Evolutionary conservation across 768 basidiomycete species (phyloP).

Genomic region (Hygrocybe punicea): DNA sequence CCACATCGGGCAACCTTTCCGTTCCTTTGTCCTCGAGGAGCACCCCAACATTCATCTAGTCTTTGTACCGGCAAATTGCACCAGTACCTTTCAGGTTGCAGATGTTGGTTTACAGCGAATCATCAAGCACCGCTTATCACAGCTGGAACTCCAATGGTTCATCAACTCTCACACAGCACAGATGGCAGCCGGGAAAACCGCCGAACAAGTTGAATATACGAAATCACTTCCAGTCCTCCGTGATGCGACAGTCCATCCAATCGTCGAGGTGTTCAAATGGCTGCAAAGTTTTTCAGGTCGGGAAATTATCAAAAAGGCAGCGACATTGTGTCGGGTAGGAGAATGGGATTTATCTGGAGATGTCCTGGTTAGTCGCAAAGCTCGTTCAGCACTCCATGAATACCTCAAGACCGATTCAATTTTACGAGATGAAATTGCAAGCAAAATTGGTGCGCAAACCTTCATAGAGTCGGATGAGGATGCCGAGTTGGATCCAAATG

Average conservation of each 20-base stretch:
- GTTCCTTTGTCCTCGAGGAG: constrained; percentile 9
- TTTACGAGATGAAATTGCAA: constrained; percentile 16
- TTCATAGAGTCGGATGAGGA: too few species aligned
- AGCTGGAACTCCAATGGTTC: constrained; percentile 12
- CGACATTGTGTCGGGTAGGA: constrained; percentile 11
- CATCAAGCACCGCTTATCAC: constrained; percentile 25
- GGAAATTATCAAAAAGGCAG: constrained; percentile 18
- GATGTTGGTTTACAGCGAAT: constrained; percentile 28
- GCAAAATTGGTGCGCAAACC: neutral
- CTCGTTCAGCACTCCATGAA: constrained; percentile 12
- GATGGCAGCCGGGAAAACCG: constrained; percentile 1
- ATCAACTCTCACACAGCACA: constrained; percentile 13
- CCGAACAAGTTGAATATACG: constrained; percentile 15
- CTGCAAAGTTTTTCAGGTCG: constrained; percentile 9
- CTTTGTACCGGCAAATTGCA: constrained; percentile 29
- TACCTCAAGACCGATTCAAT: constrained; percentile 13
- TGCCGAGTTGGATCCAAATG: too few species aligned
- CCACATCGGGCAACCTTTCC: constrained; percentile 26
- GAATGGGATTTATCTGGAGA: constrained; percentile 16
- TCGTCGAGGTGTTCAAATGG: constrained; percentile 18
- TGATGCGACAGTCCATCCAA: constrained; percentile 17
- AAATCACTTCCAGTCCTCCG: constrained; percentile 19
- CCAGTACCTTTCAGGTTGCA: constrained; percentile 23
- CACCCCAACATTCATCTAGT: constrained; percentile 19
- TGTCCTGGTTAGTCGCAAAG: constrained; percentile 14